A percentile compares a stretch with the other conserved stretches of the same genome.
Evolutionary conservation across 2,329 filamentous ascomycete species (phyloP).

Genomic region (Paecilomyces formosus): DNA sequence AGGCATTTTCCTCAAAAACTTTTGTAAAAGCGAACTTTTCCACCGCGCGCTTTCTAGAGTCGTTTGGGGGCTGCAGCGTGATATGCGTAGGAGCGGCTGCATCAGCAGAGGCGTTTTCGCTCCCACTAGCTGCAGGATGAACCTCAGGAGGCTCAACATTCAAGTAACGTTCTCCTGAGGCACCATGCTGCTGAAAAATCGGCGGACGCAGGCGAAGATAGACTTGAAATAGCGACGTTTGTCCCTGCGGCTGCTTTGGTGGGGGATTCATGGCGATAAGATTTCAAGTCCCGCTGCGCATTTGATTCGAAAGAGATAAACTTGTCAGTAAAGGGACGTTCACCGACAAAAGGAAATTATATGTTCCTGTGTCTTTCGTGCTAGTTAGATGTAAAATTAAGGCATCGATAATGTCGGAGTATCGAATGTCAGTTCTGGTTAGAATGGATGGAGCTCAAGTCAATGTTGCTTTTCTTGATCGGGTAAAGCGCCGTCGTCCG

Average conservation of each 20-base stretch:
- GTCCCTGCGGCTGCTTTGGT: conserved; percentile 34
- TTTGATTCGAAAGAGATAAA: not conserved
- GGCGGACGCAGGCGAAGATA: conserved; percentile 78
- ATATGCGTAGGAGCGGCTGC: conserved; percentile 55
- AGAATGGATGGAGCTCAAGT: no score
- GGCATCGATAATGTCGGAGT: not conserved
- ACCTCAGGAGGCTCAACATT: conserved; percentile 57
- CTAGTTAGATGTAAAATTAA: not conserved
- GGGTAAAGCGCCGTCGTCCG: not conserved
- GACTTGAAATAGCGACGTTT: conserved; percentile 74
- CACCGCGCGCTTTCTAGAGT: conserved; percentile 74
- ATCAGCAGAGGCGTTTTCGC: conserved; percentile 22
- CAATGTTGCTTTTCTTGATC: not conserved
- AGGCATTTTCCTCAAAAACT: conserved; percentile 81
- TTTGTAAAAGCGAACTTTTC: conserved; percentile 92
- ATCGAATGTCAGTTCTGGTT: not conserved
- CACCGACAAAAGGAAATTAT: not conserved
- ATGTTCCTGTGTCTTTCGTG: not conserved
- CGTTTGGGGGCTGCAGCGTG: conserved; percentile 71
- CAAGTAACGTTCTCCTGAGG: conserved; percentile 60
- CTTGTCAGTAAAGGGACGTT: not conserved
- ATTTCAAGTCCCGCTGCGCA: not conserved
- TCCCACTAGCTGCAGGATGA: conserved; percentile 20
- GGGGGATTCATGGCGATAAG: conserved; percentile 27
- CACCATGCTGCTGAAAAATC: conserved; percentile 31